Percentiles rank a stretch among this genome's conserved stretches.
phyloP scores from a whole-genome alignment of 2,329 filamentous ascomycete genomes.

The Colletotrichum siamense region DNA sequence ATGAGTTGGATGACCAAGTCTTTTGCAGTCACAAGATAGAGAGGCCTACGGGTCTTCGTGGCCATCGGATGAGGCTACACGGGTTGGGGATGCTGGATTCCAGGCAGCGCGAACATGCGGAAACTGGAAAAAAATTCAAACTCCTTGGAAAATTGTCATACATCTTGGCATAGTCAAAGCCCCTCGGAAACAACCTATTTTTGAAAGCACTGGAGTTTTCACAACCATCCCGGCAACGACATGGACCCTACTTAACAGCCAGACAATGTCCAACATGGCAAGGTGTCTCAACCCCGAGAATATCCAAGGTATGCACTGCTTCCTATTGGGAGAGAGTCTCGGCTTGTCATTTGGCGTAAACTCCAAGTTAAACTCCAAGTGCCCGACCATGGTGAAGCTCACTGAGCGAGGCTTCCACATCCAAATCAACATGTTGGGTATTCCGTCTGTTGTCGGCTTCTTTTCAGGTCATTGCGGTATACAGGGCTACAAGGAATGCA shows the following conservation, averaged over 20 bases:
- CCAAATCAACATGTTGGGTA: neutral
- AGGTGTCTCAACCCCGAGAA: neutral
- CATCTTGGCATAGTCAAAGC: neutral
- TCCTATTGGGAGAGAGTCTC: neutral
- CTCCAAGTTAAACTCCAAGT: neutral
- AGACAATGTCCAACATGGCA: neutral
- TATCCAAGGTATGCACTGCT: neutral
- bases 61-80: neutral
- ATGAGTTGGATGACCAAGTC: neutral
- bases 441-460: neutral
- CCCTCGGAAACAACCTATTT: neutral
- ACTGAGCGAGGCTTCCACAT: neutral
- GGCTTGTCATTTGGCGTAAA: neutral
- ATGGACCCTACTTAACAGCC: neutral
- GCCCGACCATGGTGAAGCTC: neutral
- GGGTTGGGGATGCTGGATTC: neutral
- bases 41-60: neutral
- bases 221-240: neutral
- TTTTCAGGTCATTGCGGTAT: neutral
- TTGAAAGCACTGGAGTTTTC: neutral
- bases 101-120: neutral
- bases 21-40: neutral
- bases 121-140: neutral
- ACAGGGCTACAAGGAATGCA: neutral
- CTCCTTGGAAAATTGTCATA: neutral